A percentile compares a stretch with the other conserved stretches of the same genome.
These are phyloP conservation scores for Mycena rosella DNA, from an alignment of 768 basidiomycete species.

Conservation along the genomic window DNA sequence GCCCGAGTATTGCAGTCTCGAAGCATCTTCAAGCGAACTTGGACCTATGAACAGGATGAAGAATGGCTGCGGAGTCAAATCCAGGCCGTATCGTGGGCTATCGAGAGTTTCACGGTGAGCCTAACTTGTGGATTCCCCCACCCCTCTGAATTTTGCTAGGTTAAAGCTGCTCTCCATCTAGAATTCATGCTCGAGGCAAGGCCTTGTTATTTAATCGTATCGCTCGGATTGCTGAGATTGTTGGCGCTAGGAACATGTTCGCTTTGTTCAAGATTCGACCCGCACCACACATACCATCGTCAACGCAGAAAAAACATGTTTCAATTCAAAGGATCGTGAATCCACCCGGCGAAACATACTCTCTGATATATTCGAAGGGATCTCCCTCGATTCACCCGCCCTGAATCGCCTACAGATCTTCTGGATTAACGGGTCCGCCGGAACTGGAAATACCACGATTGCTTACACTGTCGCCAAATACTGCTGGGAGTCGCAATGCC, in stretches of 20 bases:
- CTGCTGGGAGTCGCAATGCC: not conserved
- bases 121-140: not conserved
- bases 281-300: too few relatives aligned
- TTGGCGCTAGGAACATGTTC: too few relatives aligned
- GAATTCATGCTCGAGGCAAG: not conserved
- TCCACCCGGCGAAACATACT: not conserved
- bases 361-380: not conserved
- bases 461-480: constrained; percentile 4
- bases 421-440: constrained; percentile 17
- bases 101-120: constrained; percentile 9
- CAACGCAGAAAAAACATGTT: too few relatives aligned
- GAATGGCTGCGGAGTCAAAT: not conserved
- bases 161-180: not conserved
- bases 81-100: not conserved
- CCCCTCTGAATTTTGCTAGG: not conserved
- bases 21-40: not conserved
- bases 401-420: not conserved
- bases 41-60: not conserved
- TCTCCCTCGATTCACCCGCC: not conserved
- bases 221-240: too few relatives aligned
- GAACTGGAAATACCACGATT: constrained; percentile 16
- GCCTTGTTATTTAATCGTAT: too few relatives aligned
- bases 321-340: too few relatives aligned
- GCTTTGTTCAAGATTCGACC: too few relatives aligned
- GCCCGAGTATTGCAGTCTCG: not conserved